Base-by-base conservation (phyloP, 2,329 filamentous ascomycete genomes). In the Trichoderma polysporum region DNA sequence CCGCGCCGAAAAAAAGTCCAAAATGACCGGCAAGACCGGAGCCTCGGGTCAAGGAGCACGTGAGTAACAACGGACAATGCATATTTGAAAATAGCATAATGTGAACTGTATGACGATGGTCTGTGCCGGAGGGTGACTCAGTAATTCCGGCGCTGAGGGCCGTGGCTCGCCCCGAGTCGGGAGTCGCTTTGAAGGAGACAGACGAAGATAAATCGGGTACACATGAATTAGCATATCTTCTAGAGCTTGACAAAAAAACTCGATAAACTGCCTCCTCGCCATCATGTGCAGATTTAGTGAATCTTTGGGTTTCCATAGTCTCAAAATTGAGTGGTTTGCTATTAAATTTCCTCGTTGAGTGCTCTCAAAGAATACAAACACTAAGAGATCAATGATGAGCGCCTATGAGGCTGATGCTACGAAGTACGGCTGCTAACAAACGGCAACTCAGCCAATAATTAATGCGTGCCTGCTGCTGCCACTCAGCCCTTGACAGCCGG, bases 11-110 rank as follows among this genome's bases (percentile, higher is more conserved):
- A 5, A 63, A 41, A 31, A 25, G 31, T 29, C 52, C 17, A 13
- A 25, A 47, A 22, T 6, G 15, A 19, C 27, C 61, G 61, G 61
- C 61, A 56, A 47, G 49, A 2, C 61, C 61, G 61, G 61, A 63
- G 50, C 50, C 50, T 45, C 35, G 61, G 61, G 15, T 47, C 19
- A 19, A n/a, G 25, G 50, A 12, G 10, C 61, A 56, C 50, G 50
- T 64, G 50, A 56, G 50, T 31, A 49, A 56, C 19, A 19, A 22
- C 41, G 27, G 58, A 49, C 15, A 17, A 15, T 47, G 37, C 54
- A n/a, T 52, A 22, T 53, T n/a, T 33, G 6, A 37, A 52, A 50
- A 31, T 37, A 25, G n/a, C 22, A 45, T 45, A n/a, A n/a, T 45
- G 10, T 61, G 45, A 9, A 50, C 6, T 49, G 17, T 49, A 19